Percentiles rank a stretch among this genome's conserved stretches.
Conservation (phyloP, 257 asterid genomes). For the Fraxinus cuspidata region DNA sequence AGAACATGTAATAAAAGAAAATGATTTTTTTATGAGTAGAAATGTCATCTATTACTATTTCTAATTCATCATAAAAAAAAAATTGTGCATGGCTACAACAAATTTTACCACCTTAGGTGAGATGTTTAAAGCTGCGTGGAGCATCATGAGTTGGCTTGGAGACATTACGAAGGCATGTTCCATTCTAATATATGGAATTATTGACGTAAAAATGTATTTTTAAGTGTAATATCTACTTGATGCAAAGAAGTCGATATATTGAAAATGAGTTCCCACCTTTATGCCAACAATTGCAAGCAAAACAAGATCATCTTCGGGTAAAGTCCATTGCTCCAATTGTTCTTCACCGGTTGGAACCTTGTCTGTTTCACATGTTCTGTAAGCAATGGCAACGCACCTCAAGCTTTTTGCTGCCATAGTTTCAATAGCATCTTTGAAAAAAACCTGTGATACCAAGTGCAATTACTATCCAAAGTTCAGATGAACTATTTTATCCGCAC, state of each 20-base stretch:
- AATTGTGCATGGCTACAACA: slow-evolving; percentile 7
- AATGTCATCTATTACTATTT: slow-evolving; percentile 10
- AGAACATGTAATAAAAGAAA: not conserved
- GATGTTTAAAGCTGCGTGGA: slow-evolving; percentile 94
- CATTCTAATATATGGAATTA: not conserved
- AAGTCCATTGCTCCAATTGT: slow-evolving; percentile 61
- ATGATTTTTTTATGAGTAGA: slow-evolving; percentile 1
- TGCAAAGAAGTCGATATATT: not conserved
- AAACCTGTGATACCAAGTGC: slow-evolving; percentile 49
- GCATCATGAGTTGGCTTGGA: slow-evolving; percentile 96
- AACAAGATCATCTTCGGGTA: slow-evolving; percentile 80
- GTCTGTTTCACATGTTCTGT: slow-evolving; percentile 53
- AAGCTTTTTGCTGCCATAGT: slow-evolving; percentile 84
- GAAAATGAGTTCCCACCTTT: slow-evolving; percentile 51
- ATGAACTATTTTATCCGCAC: slow-evolving; percentile 5
- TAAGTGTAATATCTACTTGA: not conserved
- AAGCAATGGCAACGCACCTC: slow-evolving; percentile 95
- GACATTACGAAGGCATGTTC: slow-evolving; percentile 87
- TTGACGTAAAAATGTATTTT: not conserved
- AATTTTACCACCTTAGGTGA: slow-evolving; percentile 59
- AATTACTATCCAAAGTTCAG: slow-evolving; percentile 11
- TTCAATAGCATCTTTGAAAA: slow-evolving; percentile 67
- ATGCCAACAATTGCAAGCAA: slow-evolving; percentile 88
- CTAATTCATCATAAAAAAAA: slow-evolving; percentile 5
- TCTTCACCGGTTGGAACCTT: slow-evolving; percentile 79